Evolutionary conservation across 1,284 basidiomycete species (phyloP).

Genomic region (Cystobasidium pallidum): DNA sequence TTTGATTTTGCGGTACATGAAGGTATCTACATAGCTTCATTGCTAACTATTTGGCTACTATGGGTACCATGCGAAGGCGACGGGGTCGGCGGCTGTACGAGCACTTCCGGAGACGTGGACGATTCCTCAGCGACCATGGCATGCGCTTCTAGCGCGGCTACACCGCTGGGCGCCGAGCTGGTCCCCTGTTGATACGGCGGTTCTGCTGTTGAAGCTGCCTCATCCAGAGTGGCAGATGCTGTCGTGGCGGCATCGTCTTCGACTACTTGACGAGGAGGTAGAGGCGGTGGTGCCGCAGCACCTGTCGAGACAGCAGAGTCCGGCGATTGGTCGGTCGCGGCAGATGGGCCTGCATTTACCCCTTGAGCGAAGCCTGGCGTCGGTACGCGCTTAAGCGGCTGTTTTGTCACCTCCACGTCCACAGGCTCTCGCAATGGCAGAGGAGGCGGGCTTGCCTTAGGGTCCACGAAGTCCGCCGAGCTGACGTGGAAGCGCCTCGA

Average conservation of each 20-base stretch:
- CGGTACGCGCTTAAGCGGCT: not conserved
- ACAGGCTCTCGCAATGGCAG: not conserved
- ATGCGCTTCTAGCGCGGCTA: not conserved
- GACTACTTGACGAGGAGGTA: slow-evolving; percentile 3
- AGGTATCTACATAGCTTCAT: not conserved
- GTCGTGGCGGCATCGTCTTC: not conserved
- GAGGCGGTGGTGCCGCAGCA: not conserved
- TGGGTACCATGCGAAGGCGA: not conserved
- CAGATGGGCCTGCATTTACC: not conserved
- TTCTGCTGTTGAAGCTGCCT: not conserved
- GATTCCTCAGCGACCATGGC: not conserved
- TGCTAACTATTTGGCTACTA: not conserved
- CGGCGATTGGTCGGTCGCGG: too few species aligned
- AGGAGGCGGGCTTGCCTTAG: not conserved
- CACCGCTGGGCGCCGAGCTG: not conserved
- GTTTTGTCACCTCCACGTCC: not conserved
- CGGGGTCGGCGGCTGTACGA: slow-evolving; percentile 9
- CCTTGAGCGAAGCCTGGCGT: not conserved
- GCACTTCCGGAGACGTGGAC: not conserved
- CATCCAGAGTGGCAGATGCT: too few species aligned
- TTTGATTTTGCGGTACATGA: not conserved
- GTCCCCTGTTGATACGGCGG: not conserved
- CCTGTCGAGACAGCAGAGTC: too few species aligned
- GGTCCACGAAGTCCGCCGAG: slow-evolving; percentile 10
- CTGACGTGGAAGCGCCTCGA: slow-evolving; percentile 25